Conservation (phyloP, 2,329 filamentous ascomycete species). For the Xylaria hypoxylon region DNA sequence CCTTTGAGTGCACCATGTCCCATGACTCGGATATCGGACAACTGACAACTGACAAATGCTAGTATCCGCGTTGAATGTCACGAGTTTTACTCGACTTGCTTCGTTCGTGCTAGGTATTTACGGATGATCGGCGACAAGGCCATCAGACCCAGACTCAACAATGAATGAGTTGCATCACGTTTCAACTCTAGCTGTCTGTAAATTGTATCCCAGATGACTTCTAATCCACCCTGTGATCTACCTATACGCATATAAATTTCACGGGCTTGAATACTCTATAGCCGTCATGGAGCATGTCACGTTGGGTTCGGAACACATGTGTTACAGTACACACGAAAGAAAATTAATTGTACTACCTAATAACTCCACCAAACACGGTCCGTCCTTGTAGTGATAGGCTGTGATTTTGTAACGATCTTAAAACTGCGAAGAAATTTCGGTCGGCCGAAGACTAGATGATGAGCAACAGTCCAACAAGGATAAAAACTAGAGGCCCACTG, state of each 20-base stretch:
- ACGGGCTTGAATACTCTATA: background rate
- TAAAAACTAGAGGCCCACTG: conserved; percentile 39
- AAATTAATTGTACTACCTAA: conserved; percentile 41
- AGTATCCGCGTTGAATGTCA: conserved; percentile 9
- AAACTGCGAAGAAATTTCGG: conserved; percentile 17
- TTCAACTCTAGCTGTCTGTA: background rate
- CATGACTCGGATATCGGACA: conserved; percentile 9
- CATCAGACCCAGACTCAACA: no score
- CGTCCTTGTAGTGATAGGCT: conserved; percentile 19
- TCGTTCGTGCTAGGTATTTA: background rate
- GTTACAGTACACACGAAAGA: conserved; percentile 28
- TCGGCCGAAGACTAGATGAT: conserved; percentile 48
- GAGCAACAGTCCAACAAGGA: conserved; percentile 46
- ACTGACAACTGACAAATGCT: background rate
- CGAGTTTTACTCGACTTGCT: background rate
- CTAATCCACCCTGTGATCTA: background rate
- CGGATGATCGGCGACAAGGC: background rate
- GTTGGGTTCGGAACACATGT: background rate
- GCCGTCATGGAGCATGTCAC: background rate
- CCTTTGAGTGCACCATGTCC: background rate
- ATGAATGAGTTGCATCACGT: background rate
- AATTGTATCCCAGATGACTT: background rate
- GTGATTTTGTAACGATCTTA: conserved; percentile 14
- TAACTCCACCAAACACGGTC: conserved; percentile 26
- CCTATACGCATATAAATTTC: background rate